These are phyloP conservation scores for Tinospora cordifolia DNA, from an alignment of 164 flowering plant genomes.

Conservation along the genomic window DNA sequence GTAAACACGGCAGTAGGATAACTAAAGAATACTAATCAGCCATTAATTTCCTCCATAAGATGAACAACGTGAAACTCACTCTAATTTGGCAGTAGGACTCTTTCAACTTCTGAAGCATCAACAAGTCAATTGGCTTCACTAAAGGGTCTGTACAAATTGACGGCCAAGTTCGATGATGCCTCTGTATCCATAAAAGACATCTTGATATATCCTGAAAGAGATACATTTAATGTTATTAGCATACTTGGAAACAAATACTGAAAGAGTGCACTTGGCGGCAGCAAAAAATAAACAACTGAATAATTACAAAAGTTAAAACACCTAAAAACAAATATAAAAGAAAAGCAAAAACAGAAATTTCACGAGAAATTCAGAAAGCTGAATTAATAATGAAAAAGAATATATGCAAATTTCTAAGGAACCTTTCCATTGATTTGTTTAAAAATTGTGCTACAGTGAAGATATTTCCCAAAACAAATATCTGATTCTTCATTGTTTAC, in stretches of 20 bases:
- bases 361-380: not conserved
- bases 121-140: conserved; percentile 69
- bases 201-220: conserved; percentile 80
- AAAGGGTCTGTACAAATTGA: conserved; percentile 66
- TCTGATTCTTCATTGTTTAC: not conserved
- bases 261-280: not conserved
- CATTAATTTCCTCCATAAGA: not conserved
- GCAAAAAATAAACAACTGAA: not conserved
- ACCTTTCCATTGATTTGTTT: too few relatives aligned
- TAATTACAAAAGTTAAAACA: not conserved
- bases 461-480: not conserved
- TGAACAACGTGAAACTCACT: conserved; percentile 35
- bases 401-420: too few relatives aligned
- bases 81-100: conserved; percentile 76
- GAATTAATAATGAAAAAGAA: too few relatives aligned
- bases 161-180: conserved; percentile 96
- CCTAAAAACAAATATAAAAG: not conserved
- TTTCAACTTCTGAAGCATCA: conserved; percentile 80
- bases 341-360: not conserved
- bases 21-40: not conserved
- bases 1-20: not conserved
- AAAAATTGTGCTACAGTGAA: not conserved
- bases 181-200: conserved; percentile 94
- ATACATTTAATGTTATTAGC: not conserved
- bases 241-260: not conserved